A percentile compares a stretch with the other conserved stretches of the same genome.
phyloP scores from a whole-genome alignment of 2,329 filamentous ascomycete species.

The Hypoxylon sp. region DNA sequence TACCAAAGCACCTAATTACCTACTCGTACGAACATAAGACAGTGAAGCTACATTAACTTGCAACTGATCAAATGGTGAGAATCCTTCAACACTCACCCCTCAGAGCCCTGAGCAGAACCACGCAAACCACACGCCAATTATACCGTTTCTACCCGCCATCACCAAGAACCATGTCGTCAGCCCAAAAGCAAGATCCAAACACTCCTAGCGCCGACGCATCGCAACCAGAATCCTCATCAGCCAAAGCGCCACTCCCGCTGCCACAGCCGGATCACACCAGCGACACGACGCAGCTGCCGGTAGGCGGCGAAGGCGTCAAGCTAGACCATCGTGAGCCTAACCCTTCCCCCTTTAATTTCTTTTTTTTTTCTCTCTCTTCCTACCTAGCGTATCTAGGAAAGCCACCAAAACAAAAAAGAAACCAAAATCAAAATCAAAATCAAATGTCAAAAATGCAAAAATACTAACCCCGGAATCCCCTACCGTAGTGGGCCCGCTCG shows the following conservation, averaged over 20 bases:
- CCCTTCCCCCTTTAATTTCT: not conserved
- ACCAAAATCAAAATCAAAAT: too few species aligned
- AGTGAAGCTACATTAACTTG: too few species aligned
- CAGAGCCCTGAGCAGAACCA: slow-evolving; percentile 25
- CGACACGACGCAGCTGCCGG: slow-evolving; percentile 37
- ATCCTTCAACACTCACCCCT: slow-evolving; percentile 10
- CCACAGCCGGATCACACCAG: slow-evolving; percentile 30
- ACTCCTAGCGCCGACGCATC: slow-evolving; percentile 9
- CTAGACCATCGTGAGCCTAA: slow-evolving; percentile 61
- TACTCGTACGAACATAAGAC: too few species aligned
- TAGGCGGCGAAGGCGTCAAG: slow-evolving; percentile 57
- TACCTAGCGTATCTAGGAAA: too few species aligned
- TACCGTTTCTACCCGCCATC: slow-evolving; percentile 12
- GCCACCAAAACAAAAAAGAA: too few species aligned
- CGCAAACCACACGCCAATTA: slow-evolving; percentile 10
- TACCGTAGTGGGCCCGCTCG: slow-evolving; percentile 72
- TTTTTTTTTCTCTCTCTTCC: not conserved
- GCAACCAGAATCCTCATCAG: slow-evolving; percentile 4
- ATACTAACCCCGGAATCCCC: slow-evolving; percentile 6
- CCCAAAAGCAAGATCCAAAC: slow-evolving; percentile 11
- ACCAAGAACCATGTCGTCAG: slow-evolving; percentile 32
- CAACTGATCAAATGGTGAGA: slow-evolving; percentile 24
- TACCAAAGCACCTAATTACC: too few species aligned
- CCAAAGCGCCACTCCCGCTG: slow-evolving; percentile 33
- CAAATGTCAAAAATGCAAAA: not conserved